Percentiles rank a stretch among this genome's conserved stretches.
These are phyloP conservation scores for Leishmania braziliensis DNA, from an alignment of 208 protist genomes.

Conservation along the genomic window DNA sequence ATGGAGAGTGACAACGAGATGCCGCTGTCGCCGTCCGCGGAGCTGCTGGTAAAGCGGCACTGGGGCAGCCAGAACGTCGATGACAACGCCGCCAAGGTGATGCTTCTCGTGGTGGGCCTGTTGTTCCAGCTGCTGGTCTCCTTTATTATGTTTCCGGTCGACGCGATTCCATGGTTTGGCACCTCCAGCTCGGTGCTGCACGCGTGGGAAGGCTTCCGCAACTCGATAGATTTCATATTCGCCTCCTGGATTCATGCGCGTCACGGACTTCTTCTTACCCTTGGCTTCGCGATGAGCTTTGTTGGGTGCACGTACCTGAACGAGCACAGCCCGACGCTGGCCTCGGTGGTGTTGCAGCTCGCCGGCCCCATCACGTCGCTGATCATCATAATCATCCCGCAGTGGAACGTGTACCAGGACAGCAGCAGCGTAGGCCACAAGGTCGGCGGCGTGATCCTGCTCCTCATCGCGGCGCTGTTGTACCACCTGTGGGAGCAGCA, in stretches of 20 bases:
- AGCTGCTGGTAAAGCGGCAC: conserved; percentile 40
- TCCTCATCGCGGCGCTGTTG: conserved; percentile 56
- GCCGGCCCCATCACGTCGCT: conserved; percentile 76
- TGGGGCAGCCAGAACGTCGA: conserved; percentile 67
- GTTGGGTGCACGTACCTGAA: conserved; percentile 84
- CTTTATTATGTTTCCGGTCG: conserved; percentile 65
- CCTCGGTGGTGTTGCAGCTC: conserved; percentile 82
- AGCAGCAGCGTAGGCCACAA: conserved; percentile 67
- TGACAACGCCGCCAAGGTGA: conserved; percentile 72
- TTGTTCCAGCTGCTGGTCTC: conserved; percentile 73
- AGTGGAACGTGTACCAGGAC: conserved; percentile 81
- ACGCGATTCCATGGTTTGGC: conserved; percentile 82
- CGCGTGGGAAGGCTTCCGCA: conserved; percentile 53
- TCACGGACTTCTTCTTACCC: conserved; percentile 63
- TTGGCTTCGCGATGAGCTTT: conserved; percentile 83
- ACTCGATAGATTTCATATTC: conserved; percentile 70
- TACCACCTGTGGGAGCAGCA: conserved; percentile 85
- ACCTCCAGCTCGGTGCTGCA: conserved; percentile 39
- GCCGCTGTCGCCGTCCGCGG: conserved; percentile 18
- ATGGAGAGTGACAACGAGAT: conserved; percentile 25
- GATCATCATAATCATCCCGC: conserved; percentile 69
- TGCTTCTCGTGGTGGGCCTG: conserved; percentile 64
- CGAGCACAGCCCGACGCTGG: conserved; percentile 81
- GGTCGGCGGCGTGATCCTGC: conserved; percentile 68
- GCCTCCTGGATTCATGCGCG: conserved; percentile 64